Base-by-base conservation (phyloP, 1,284 basidiomycete genomes). In the Rhodotorula sp. region DNA sequence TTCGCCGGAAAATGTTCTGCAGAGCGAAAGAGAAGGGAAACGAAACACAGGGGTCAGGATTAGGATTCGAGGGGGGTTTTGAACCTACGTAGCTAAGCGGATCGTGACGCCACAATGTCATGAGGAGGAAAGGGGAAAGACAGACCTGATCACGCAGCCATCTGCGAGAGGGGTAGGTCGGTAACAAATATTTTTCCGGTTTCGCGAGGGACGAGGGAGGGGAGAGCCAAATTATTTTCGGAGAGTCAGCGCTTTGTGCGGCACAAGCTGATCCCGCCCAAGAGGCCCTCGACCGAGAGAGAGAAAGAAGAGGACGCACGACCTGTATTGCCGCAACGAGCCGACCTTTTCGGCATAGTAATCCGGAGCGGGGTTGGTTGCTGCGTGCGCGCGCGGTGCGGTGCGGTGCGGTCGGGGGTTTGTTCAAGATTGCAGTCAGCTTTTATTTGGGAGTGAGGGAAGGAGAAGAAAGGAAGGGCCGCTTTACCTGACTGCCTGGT, bases 261-360 rank as follows among this genome's bases (percentile, higher is more conserved):
- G 14, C 14, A 29, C 14, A 18, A 2, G 10, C 45, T 3, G 33
- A 33, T 8, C 56, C 7, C 37, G 18, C 12, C 6, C 42, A 30
- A 44, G 20, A 26, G 17, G 24, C 20, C 17, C 17, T 20, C 24
- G 15, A 30, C 26, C 33, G 33, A 15, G 42, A 20, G 33, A 33
- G 8, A 37, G 44, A 53, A 14, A 7, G 37, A 29, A 10, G n/a
- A 22, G 18, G 61, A 60, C 64, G 51, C 37, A 67, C 68, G 62
- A 55, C 20, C 76, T 67, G 69, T 76, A 78, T 8, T 69, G 60
- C 24, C 69, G 72, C 44, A 75, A 60, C 10, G 71, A 75, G 33
- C 72, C 71, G 44, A 77, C 70, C 49, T 76, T 75, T 55, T 77
- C 77, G 44, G 71, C 72, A 57, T 77, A 75, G 67, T 74, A 77